These are phyloP conservation scores for Aspergillus hortae DNA, from an alignment of 2,329 filamentous ascomycete genomes.

Conservation along the genomic window DNA sequence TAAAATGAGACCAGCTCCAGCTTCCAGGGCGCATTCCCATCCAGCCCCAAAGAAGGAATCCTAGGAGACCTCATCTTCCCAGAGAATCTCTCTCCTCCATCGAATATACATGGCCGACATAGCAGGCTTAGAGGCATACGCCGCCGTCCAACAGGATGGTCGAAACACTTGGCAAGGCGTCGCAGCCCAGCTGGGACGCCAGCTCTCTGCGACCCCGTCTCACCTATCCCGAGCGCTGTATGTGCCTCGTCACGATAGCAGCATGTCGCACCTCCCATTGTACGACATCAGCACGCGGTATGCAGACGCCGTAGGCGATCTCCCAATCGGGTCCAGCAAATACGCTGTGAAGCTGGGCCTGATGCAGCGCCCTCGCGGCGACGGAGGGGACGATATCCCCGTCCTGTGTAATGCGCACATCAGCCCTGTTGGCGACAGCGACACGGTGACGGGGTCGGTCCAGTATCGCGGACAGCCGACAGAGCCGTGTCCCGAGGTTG, in stretches of 20 bases:
- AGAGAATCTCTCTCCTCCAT: too few species aligned
- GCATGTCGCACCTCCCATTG: neutral
- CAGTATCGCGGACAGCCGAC: neutral
- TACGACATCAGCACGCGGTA: slow-evolving; percentile 6
- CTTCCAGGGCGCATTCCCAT: too few species aligned
- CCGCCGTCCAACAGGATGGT: neutral
- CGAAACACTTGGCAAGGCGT: neutral
- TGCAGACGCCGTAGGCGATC: neutral
- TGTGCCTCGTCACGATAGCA: slow-evolving; percentile 3
- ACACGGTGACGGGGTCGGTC: neutral
- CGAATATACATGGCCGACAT: neutral
- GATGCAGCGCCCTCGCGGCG: slow-evolving; percentile 5
- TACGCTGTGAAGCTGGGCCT: slow-evolving; percentile 5
- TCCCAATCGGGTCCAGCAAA: slow-evolving; percentile 5
- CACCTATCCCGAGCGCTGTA: slow-evolving; percentile 7
- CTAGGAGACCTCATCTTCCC: too few species aligned
- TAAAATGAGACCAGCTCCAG: too few species aligned
- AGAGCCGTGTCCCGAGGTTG: neutral
- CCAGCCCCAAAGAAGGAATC: too few species aligned
- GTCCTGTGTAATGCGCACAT: slow-evolving; percentile 1
- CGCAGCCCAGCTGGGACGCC: neutral
- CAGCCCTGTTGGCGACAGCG: neutral
- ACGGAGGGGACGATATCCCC: neutral
- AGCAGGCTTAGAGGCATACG: neutral
- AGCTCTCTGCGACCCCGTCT: neutral